phyloP scores from a whole-genome alignment of 495 filamentous ascomycete species.

The Tuber brumale region DNA sequence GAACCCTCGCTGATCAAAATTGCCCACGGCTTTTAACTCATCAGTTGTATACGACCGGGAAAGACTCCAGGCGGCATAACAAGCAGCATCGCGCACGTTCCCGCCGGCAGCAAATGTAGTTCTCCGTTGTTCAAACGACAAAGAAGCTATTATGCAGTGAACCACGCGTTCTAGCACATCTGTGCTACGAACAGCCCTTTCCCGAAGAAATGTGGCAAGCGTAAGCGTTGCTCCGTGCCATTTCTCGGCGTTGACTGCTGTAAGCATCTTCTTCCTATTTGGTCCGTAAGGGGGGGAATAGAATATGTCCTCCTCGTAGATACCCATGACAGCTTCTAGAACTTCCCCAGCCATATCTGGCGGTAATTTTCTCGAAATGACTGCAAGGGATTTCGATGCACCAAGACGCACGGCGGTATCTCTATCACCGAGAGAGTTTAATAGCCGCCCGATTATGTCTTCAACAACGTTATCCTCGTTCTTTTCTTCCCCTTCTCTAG shows the following conservation, averaged over 20 bases:
- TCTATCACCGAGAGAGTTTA: slow-evolving; percentile 65
- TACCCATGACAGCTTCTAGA: slow-evolving; percentile 72
- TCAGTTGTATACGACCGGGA: slow-evolving; percentile 77
- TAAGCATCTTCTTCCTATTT: slow-evolving; percentile 45
- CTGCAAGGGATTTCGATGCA: slow-evolving; percentile 84
- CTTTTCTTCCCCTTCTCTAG: slow-evolving; percentile 45
- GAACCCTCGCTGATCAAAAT: slow-evolving; percentile 51
- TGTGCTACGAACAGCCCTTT: slow-evolving; percentile 37
- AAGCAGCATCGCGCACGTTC: slow-evolving; percentile 93
- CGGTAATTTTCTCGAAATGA: slow-evolving; percentile 72
- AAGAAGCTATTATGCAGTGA: slow-evolving; percentile 34
- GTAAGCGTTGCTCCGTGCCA: slow-evolving; percentile 93
- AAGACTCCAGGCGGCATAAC: slow-evolving; percentile 90
- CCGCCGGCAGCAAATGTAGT: slow-evolving; percentile 77
- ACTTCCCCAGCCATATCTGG: slow-evolving; percentile 74
- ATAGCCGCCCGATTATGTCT: slow-evolving; percentile 62
- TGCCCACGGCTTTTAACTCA: slow-evolving; percentile 65
- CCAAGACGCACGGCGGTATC: slow-evolving; percentile 85
- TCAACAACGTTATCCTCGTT: slow-evolving; percentile 53
- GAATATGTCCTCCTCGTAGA: slow-evolving; percentile 70
- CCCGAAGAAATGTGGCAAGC: slow-evolving; percentile 50
- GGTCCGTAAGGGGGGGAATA: slow-evolving; percentile 42
- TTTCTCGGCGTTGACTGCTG: slow-evolving; percentile 65
- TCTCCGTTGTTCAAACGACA: slow-evolving; percentile 79
- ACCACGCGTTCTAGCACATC: slow-evolving; percentile 30